A percentile compares a stretch with the other conserved stretches of the same genome.
phyloP scores from a whole-genome alignment of 805 yeast species.

The Clavispora carvajalis region DNA sequence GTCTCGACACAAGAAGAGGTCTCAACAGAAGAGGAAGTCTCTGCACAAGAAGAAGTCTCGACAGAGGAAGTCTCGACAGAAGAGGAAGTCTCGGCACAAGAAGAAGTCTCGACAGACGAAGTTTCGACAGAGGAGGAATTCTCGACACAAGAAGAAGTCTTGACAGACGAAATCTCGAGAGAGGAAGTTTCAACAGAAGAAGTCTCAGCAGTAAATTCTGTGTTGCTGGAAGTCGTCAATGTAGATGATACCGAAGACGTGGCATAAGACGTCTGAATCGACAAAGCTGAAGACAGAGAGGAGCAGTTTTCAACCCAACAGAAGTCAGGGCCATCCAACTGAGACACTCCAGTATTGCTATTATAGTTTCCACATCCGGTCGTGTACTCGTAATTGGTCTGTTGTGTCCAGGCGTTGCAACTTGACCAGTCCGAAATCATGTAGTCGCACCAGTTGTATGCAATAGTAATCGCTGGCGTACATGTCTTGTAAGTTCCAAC shows the following conservation, averaged over 20 bases:
- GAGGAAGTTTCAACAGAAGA: neutral
- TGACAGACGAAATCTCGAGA: neutral
- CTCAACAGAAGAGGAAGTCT: neutral
- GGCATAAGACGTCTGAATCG: neutral
- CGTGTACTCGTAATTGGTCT: neutral
- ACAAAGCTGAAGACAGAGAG: neutral
- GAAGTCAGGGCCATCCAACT: slow-evolving; percentile 1
- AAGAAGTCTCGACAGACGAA: neutral
- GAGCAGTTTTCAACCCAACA: neutral
- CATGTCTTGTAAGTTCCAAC: neutral
- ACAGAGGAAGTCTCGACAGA: neutral
- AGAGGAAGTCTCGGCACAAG: neutral
- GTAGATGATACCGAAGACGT: neutral
- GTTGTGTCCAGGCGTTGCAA: neutral
- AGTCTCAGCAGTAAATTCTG: neutral
- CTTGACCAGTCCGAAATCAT: neutral
- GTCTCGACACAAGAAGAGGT: neutral
- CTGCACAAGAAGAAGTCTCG: neutral
- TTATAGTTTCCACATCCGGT: neutral
- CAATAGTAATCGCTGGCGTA: neutral
- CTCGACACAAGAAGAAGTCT: neutral
- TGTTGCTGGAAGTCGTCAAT: neutral
- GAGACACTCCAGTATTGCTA: neutral
- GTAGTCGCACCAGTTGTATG: slow-evolving; percentile 1
- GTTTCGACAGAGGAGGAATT: neutral